Percentiles rank a stretch among this genome's conserved stretches.
Evolutionary conservation across 768 basidiomycete species (phyloP).

Genomic region (Macrolepiota fuliginosa): DNA sequence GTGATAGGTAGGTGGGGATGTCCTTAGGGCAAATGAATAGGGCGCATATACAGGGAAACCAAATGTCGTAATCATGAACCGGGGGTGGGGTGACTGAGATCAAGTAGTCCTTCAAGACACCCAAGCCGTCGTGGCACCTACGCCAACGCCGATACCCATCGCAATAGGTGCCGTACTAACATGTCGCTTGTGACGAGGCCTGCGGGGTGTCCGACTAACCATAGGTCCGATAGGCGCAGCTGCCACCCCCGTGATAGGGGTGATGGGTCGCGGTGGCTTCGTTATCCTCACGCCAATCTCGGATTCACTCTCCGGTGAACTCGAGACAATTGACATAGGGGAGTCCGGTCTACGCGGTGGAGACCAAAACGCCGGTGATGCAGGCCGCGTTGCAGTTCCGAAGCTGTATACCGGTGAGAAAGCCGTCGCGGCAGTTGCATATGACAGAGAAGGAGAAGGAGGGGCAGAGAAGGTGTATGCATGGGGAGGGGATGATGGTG

Average conservation of each 20-base stretch:
- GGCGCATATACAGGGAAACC: not conserved
- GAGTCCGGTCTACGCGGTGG: conserved; percentile 2
- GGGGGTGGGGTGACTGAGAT: not conserved
- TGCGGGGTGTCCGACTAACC: too few relatives aligned
- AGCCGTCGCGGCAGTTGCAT: not conserved
- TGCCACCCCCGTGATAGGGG: too few relatives aligned
- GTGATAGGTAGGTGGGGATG: not conserved
- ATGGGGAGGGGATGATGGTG: too few relatives aligned
- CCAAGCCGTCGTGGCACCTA: conserved; percentile 6
- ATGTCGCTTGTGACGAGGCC: too few relatives aligned
- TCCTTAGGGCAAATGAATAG: not conserved
- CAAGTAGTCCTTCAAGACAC: conserved; percentile 2
- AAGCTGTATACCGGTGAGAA: not conserved
- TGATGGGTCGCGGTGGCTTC: not conserved
- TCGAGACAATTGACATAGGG: conserved; percentile 2
- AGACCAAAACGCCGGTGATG: conserved; percentile 7
- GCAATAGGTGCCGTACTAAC: not conserved
- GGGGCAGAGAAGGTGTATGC: not conserved
- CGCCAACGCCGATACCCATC: conserved; percentile 2
- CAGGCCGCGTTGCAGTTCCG: conserved; percentile 8
- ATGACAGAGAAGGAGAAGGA: not conserved
- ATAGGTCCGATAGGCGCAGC: not conserved
- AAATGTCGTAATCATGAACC: not conserved
- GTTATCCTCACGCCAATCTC: conserved; percentile 1
- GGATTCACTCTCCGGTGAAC: conserved; percentile 3